Evolutionary conservation across 805 yeast species (phyloP).

Genomic region (Ogataea populi-albae): DNA sequence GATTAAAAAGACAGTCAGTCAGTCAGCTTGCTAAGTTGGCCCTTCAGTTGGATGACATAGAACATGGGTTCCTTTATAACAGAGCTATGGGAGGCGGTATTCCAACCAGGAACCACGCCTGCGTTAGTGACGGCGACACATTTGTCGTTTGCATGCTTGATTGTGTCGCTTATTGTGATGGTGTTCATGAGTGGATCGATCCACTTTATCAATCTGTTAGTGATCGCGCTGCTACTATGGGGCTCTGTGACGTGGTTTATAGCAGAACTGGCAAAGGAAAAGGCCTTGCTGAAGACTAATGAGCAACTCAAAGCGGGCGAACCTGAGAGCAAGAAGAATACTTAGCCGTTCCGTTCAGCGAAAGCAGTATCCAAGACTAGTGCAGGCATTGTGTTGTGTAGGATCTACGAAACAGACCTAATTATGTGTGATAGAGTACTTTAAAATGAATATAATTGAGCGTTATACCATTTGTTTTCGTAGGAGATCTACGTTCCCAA

Average conservation of each 20-base stretch:
- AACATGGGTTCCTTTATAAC: constrained; percentile 54
- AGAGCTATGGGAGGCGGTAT: constrained; percentile 86
- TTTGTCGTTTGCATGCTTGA: constrained; percentile 66
- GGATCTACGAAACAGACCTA: too few species aligned
- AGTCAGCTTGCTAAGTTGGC: too few species aligned
- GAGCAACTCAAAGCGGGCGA: constrained; percentile 36
- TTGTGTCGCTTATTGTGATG: constrained; percentile 54
- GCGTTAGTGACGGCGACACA: constrained; percentile 89
- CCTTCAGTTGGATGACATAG: too few species aligned
- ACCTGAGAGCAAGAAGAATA: constrained; percentile 4
- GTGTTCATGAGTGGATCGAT: constrained; percentile 59
- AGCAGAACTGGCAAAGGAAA: constrained; percentile 52
- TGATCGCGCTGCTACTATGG: constrained; percentile 57
- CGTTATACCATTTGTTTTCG: too few species aligned
- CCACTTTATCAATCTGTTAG: constrained; percentile 57
- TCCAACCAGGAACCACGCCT: constrained; percentile 92
- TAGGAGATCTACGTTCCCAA: too few species aligned
- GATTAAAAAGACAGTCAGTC: too few species aligned
- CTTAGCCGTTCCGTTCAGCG: neutral
- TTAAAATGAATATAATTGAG: too few species aligned
- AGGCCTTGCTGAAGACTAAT: constrained; percentile 40
- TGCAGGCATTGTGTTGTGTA: too few species aligned
- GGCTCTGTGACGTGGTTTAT: constrained; percentile 86
- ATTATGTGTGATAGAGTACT: too few species aligned
- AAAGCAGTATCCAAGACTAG: too few species aligned